Evolutionary conservation across 31 red algal genomes (phyloP), one percentile per base, ranked within the genome.

Genomic region (Asparagopsis taxiformis): DNA sequence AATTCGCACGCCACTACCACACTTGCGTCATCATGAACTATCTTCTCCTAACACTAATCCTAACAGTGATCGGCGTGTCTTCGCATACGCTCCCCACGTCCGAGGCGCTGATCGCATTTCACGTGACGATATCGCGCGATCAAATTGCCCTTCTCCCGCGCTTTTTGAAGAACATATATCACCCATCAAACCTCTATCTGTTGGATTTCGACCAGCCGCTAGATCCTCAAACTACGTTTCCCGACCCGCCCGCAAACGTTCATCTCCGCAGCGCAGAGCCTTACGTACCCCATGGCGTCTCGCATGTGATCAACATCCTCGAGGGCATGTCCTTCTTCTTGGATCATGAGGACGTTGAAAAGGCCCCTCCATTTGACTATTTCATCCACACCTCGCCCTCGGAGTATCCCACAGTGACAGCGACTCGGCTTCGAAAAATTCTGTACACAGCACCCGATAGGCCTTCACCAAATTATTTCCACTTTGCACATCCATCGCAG

Each of bases 141-240:
- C 58, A 77, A 23, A 44, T 72, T 23, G 34, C 54, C 3, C 60
- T 85, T 31, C 66, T 93, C 23, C 55, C 20, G 10, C 59, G 89
- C 15, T 75, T 93, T 46, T 56, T 93, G 24, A 22, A 39, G 1
- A 73, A 74, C 31, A 62, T 93, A 30, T 85, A 85, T 41, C 89
- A 93, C 68, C 53, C 71, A 19, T 25, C 74, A 10, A 93, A 93
- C 36, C 62, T 85, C 5, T 93, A 85, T 39, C 79, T 85, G 20
- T 41, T 93, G 38, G 65, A 77, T 41, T 85, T 74, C 54, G 59
- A 58, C 17, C 68, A 44, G 17, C 44, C 68, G 34, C 26, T 85
- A 10, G 48, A 72, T 33, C 44, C 70, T 38, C 13, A 60, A 2
- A 16, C 11, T 2, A 51, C 5, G 0, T 5, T 15, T 19, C 5